Conservation (phyloP, 345 rosid genomes). For the Carallia brachiata region DNA sequence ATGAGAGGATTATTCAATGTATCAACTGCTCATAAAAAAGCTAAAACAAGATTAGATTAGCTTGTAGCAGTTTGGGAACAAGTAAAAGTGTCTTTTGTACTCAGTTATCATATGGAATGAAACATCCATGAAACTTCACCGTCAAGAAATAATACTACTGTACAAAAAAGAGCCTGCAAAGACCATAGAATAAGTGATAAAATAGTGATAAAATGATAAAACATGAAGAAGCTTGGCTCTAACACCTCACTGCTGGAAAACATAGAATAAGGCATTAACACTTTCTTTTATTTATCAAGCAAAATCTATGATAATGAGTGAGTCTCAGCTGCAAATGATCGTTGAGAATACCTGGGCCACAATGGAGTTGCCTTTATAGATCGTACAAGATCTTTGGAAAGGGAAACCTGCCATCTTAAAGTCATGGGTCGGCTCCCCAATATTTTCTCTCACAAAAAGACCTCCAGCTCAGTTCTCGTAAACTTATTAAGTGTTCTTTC, state of each 20-base stretch:
- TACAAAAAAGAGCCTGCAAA: no score
- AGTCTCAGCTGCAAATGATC: background rate
- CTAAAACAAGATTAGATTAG: background rate
- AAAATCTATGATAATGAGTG: background rate
- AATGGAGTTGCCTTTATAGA: slow-evolving; percentile 55
- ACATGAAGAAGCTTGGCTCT: background rate
- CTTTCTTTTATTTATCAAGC: background rate
- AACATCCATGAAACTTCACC: no score
- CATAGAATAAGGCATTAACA: background rate
- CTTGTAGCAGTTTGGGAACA: background rate
- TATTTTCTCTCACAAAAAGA: slow-evolving; percentile 34
- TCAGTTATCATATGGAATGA: background rate
- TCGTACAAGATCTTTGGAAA: slow-evolving; percentile 80
- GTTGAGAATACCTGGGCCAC: slow-evolving; percentile 64
- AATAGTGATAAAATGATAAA: no score
- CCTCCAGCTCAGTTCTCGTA: slow-evolving; percentile 58
- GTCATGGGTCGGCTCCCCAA: slow-evolving; percentile 31
- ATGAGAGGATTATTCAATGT: background rate
- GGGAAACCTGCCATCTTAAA: slow-evolving; percentile 61
- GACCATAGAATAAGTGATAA: no score
- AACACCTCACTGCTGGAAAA: background rate
- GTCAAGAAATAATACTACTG: no score
- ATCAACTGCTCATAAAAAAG: background rate
- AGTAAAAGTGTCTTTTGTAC: background rate
- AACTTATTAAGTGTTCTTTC: slow-evolving; percentile 48